Base-by-base conservation (phyloP, 129 eudicot genomes). In the Logfia minima region DNA sequence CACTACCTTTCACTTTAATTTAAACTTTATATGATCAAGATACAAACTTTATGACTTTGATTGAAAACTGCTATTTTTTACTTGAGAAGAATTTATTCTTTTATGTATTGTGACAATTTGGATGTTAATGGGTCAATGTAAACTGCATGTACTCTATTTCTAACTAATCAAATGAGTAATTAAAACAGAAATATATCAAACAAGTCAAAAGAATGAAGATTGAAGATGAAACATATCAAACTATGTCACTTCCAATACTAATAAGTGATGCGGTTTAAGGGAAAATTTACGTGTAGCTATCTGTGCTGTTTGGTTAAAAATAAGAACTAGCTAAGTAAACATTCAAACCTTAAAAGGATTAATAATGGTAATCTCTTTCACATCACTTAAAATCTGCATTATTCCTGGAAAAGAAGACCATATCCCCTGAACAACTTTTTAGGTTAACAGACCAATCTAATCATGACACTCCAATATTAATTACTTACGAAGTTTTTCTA, bases 1-100 rank as follows among this genome's bases (percentile, higher is more conserved):
- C 78, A 61, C 68, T 59, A 59, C 59, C 60, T 74, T 75, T 75
- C 35, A 43, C 71, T 63, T 75, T 62, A n/a, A 55, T 0, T n/a
- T 58, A 41, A 63, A 29, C 70, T 75, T 75, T 75, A 75, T 61
- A 75, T 75, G 70, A 74, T 75, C 22, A 43, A 62, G 8, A 41
- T 35, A 34, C 26, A 60, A 23, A 10, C 56, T 74, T 35, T 74
- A 22, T 13, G 5, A 60, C 21, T 4, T 59, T 8, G 59, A 73
- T 13, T 74, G 58, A 39, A 60, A 26, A 58, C n/a, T 29, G 22
- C 66, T 55, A 45, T 62, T 53, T 55, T 5, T 28, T 29, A 18
- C 29, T 29, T 71, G 51, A 35, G 16, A 72, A 72, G 32, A 72
- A 72, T 8, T 32, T 10, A 29, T 31, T 41, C 14, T 41, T 10